Evolutionary conservation across 208 protist species (phyloP).

Genomic region (Acanthamoeba rhysodes): DNA sequence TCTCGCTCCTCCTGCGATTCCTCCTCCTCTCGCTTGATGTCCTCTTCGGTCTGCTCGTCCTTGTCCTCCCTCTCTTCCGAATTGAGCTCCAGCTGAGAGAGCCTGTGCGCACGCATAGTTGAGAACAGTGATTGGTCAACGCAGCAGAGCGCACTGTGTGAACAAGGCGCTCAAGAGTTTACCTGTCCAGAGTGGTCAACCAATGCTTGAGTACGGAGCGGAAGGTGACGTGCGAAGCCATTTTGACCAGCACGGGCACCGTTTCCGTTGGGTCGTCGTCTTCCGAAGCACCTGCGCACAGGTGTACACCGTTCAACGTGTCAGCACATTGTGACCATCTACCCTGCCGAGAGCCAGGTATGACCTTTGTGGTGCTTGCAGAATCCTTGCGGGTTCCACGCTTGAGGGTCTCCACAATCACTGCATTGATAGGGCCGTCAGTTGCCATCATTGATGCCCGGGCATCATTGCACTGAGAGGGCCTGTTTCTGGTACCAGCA

Average conservation of each 20-base stretch:
- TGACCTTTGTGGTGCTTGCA: constrained; percentile 56
- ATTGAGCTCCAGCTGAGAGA: constrained; percentile 40
- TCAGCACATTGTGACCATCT: background rate
- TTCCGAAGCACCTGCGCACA: constrained; percentile 17
- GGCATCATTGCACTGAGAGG: background rate
- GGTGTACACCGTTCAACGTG: too few relatives aligned
- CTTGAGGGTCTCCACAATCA: constrained; percentile 58
- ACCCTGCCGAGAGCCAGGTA: background rate
- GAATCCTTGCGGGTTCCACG: constrained; percentile 50
- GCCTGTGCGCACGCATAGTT: background rate
- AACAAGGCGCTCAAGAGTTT: background rate
- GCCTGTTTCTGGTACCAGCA: background rate
- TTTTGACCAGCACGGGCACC: constrained; percentile 2
- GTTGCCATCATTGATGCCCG: too few relatives aligned
- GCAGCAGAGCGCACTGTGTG: too few relatives aligned
- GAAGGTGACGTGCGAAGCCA: constrained; percentile 58
- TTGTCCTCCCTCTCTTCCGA: background rate
- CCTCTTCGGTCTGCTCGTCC: background rate
- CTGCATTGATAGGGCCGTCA: background rate
- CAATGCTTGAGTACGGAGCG: constrained; percentile 36
- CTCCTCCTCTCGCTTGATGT: background rate
- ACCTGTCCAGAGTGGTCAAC: constrained; percentile 1
- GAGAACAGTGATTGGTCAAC: background rate
- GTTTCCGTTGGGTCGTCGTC: constrained; percentile 69
- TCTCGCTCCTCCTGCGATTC: background rate